Evolutionary conservation across 805 yeast species (phyloP), one percentile per base, ranked within the genome.

Genomic region (Ogataea ramenticola): DNA sequence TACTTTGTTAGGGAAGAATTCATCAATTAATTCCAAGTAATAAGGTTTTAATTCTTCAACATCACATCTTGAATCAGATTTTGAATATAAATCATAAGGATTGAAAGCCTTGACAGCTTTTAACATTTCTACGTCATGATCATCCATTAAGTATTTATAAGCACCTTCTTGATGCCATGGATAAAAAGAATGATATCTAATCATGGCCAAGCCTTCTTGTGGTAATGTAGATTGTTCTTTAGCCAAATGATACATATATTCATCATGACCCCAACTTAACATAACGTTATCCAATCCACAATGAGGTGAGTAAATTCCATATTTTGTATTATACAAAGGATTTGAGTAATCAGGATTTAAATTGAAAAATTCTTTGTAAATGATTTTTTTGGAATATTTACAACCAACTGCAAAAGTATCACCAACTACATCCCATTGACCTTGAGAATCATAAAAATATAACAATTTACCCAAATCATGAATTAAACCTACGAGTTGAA

Each of bases 361-460:
- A 44, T 71, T 68, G 58, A 82, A 82, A 49, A 72, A 76, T 32
- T 79, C 82, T 37, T 79, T 73, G 50, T 75, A 77, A 14, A 82
- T 80, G 40, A 77, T 79, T 49, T 74, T 72, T 45, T 72, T 72
- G 52, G 77, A 79, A 53, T 71, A 81, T 46, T 71, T 71, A 57
- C 89, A 82, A 3, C 89, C 89, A 22, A 82, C 86, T 0, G 88
- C 86, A 53, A 82, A 82, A 3, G 88, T 82, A 56, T 82, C 89
- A 6, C 89, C 89, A 19, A 82, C 89, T 27, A 82, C 89, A 55
- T 82, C 87, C 88, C 88, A 82, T 57, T 82, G 88, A 8, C 88
- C 88, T 51, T 77, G 70, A 14, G 86, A 80, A 51, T 80, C 87
- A 54, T 75, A 82, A 50, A 81, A 82, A 56, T 82, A 82, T 16